Evolutionary conservation across 2,329 filamentous ascomycete genomes (phyloP), one percentile per base, ranked within the genome.

Genomic region (Fusarium luffae): DNA sequence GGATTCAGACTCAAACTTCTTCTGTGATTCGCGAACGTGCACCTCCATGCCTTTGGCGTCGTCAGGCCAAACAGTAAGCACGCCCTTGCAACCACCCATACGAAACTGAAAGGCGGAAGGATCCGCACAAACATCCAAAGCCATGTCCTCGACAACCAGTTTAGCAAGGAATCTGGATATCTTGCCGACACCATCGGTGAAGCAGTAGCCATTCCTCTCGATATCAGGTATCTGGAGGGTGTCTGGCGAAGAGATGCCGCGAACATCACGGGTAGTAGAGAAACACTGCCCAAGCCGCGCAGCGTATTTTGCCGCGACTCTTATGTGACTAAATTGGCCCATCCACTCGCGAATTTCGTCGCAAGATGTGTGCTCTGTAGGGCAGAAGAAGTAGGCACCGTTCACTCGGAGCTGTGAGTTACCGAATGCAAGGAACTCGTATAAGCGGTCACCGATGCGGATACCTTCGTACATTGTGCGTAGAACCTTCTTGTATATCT

Each of bases 401-500:
- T 95, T 90, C 76, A 98, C 94, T 54, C 95, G 89, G 63, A 99
- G 92, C 74, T 99, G 96, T 0, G 96, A 98, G 78, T 96, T 98
- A 0, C 96, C 95, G 80, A 94, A 98, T 0, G 95, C 96, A 27
- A 99, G 87, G 69, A 98, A 98, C 71, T 95, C 88, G 78, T 94
- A 99, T 62, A 89, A 88, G 10, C 93, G 90, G 68, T 91, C 92
- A 7, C 93, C 96, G 51, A 99, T 90, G 1, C 84, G 84, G 69
- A 99, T 95, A 1, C 96, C 96, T 58, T 96, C 88, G 46, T 82
- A 85, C 75, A 98, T 82, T 0, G 91, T 87, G 49, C 91, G 86
- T 67, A 89, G 88, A 21, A 98, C 86, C 14, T 93, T 88, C 27
- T 88, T 88, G 78, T 92, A 97, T 0, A 97, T 77, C 57, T 92